Evolutionary conservation across 169 alveolate species (phyloP), one percentile per base, ranked within the genome.

Genomic region (Toxoplasma gondii): DNA sequence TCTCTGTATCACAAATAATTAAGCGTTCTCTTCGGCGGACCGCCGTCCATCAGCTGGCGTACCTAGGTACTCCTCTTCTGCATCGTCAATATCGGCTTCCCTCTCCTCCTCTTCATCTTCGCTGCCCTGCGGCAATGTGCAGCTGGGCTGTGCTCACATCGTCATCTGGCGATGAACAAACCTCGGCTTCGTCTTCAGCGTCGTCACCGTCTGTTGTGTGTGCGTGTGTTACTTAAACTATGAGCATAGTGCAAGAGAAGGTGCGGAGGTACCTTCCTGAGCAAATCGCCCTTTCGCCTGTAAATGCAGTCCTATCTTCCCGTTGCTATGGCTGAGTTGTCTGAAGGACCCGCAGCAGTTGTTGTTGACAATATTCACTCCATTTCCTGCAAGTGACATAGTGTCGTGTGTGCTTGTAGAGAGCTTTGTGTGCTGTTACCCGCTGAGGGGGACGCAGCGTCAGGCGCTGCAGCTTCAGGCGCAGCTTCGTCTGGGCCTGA

Each of bases 41-140:
- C 90, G 39, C 90, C 1, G 24, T 7, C 38, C 39, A 0, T 39
- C 41, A 31, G 4, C 24, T 31, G 34, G 90, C 90, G 31, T 82
- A 43, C 90, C 90, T 31, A 82, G 27, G 31, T 82, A 82, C 41
- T 82, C 39, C 36, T 82, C 90, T 44, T 82, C 90, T 10, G 90
- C 90, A 19, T 39, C 90, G 90, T 82, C 90, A 82, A 82, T 82
- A 29, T 82, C 90, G 10, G 38, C 90, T 82, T 82, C 90, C 27
- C 90, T 36, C 29, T 36, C 90, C n/a, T 41, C 90, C 67, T 82
- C 90, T n/a, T 82, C 90, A 7, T 39, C 90, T 49, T 82, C 90
- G 27, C 67, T 44, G 34, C 70, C 90, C 90, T 82, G 90, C 5
- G 1, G 9, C 34, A 36, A 7, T 4, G 36, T 0, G 58, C 22